Evolutionary conservation across 2,329 filamentous ascomycete species (phyloP), one percentile per base, ranked within the genome.

Genomic region (Colletotrichum caudatum): DNA sequence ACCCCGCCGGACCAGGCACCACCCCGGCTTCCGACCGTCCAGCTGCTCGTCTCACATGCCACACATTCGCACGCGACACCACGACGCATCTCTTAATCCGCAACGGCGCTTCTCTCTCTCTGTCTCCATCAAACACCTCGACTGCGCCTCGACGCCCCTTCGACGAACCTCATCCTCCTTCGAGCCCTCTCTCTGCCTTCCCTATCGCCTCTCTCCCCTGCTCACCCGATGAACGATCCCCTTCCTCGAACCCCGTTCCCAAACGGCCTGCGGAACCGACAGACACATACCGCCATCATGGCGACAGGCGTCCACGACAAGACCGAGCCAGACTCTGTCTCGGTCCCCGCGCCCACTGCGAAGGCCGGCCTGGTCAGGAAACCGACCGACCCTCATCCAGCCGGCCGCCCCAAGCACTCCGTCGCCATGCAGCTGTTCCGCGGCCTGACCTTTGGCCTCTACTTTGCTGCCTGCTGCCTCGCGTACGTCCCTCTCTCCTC

Each of bases 321-420:
- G 69, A 60, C 66, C 74, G 35, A 64, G 70, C n/a, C 37, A 2
- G 51, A 69, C 23, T 64, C 66, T 60, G 70, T 71, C 23, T 64
- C 66, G 61, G 70, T 71, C 39, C 74, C 78, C 54, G 74, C 75
- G 35, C 70, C 76, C 26, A 76, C 53, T 2, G 14, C 29, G 5
- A 66, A 71, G 23, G 61, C 62, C 1, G 67, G 67, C 41, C 65
- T 74, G 23, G 69, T 64, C 53, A 71, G 69, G 18, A 72, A 61
- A 39, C 64, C 73, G 12, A 73, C 50, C 59, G 73, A 71, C 26
- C 75, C 73, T 18, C 88, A 91, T 76, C 88, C 88, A 0, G 88
- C 87, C 2, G 89, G 89, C n/a, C 84, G 84, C 66, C 79, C 84
- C 64, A 84, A 87, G 71, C 84, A 91, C 79, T 85, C 87, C 59